Evolutionary conservation across 257 asterid species (phyloP).

Genomic region (Leptodermis oblonga): DNA sequence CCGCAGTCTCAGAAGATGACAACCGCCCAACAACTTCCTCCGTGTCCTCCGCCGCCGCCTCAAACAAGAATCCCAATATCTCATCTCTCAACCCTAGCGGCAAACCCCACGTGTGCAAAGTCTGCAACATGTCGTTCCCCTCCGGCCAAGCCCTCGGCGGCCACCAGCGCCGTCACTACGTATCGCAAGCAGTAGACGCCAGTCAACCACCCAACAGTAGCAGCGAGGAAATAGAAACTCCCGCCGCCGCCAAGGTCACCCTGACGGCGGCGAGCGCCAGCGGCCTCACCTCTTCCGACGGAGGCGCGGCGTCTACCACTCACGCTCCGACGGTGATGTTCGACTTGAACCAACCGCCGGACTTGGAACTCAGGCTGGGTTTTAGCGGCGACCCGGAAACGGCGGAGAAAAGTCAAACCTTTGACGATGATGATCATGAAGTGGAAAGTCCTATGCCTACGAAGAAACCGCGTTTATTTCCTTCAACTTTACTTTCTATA

Average conservation of each 20-base stretch:
- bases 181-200: slow-evolving; percentile 57
- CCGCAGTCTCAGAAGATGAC: slow-evolving; percentile 24
- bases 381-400: slow-evolving; percentile 17
- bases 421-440: slow-evolving; percentile 31
- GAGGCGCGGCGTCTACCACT: slow-evolving; percentile 37
- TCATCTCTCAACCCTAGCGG: slow-evolving; percentile 53
- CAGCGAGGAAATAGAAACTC: neutral
- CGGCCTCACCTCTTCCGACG: slow-evolving; percentile 38
- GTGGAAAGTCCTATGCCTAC: slow-evolving; percentile 54
- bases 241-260: neutral
- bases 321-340: slow-evolving; percentile 20
- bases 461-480: slow-evolving; percentile 31
- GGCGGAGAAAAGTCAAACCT: slow-evolving; percentile 15
- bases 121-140: slow-evolving; percentile 61
- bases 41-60: neutral
- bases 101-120: slow-evolving; percentile 60
- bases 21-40: slow-evolving; percentile 19
- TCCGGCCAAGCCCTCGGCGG: slow-evolving; percentile 96
- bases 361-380: slow-evolving; percentile 23
- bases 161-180: slow-evolving; percentile 90
- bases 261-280: slow-evolving; percentile 2
- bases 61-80: slow-evolving; percentile 11
- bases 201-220: slow-evolving; percentile 5
- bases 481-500: neutral
- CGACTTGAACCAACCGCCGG: slow-evolving; percentile 60